Percentiles rank a stretch among this genome's conserved stretches.
phyloP scores from a whole-genome alignment of 2,329 filamentous ascomycete species.

The Xylariaceae sp. region DNA sequence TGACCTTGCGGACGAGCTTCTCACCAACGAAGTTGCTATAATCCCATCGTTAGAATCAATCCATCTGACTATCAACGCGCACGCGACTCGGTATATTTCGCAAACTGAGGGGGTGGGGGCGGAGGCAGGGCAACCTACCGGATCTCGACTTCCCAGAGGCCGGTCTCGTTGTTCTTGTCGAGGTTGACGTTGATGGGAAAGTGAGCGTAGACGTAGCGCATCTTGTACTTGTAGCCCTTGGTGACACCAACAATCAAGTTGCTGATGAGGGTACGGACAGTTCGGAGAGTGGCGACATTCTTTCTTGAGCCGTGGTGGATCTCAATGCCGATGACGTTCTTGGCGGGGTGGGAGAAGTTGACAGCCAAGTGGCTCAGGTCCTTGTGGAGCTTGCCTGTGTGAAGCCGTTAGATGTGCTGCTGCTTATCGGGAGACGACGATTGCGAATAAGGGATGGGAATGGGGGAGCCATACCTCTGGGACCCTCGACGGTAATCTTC shows the following conservation, averaged over 20 bases:
- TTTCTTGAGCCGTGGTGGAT: slow-evolving; percentile 98
- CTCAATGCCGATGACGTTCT: slow-evolving; percentile 88
- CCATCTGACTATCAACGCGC: not conserved
- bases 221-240: slow-evolving; percentile 99
- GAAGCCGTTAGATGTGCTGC: slow-evolving; percentile 30
- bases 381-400: slow-evolving; percentile 86
- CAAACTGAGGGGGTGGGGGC: not conserved
- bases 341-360: slow-evolving; percentile 84
- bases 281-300: slow-evolving; percentile 95
- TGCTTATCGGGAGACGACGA: not conserved
- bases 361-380: slow-evolving; percentile 94
- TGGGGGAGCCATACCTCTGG: slow-evolving; percentile 61
- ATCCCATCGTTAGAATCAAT: slow-evolving; percentile 30
- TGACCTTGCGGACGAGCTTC: slow-evolving; percentile 94
- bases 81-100: slow-evolving; percentile 13
- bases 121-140: slow-evolving; percentile 56
- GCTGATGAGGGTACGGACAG: slow-evolving; percentile 96
- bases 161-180: slow-evolving; percentile 91
- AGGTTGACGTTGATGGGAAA: slow-evolving; percentile 99
- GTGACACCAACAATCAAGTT: slow-evolving; percentile 98
- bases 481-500: slow-evolving; percentile 93
- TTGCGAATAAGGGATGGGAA: slow-evolving; percentile 8
- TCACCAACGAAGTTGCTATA: slow-evolving; percentile 93
- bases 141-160: slow-evolving; percentile 89
- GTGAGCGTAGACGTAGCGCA: slow-evolving; percentile 99